Evolutionary conservation across 2,329 filamentous ascomycete genomes (phyloP), one percentile per base, ranked within the genome.

Genomic region (Aspergillus pseudoglaucus): DNA sequence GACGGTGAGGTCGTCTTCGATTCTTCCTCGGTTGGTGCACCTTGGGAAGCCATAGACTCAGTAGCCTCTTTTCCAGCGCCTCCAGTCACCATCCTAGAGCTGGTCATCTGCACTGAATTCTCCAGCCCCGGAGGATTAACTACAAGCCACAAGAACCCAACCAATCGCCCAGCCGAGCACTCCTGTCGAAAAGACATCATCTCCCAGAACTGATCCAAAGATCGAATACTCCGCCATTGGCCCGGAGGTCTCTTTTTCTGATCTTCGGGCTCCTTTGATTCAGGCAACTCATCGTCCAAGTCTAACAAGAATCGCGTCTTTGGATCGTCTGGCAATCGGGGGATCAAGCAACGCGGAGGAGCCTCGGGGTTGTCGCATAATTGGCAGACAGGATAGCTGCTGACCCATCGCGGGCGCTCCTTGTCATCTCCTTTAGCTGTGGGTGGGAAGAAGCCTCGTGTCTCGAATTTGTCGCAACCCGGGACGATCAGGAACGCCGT

Each of bases 151-250:
- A 97, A 77, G 57, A 98, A 98, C 0, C 94, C 94, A 0, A 95
- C 94, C 61, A 95, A 77, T 15, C 90, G 79, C 0, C 93, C 94
- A 30, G 90, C 88, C 0, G 90, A 95, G 62, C 93, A 98, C 63
- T 98, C 93, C 65, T 97, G 93, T 48, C 93, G 79, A 63, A 88
- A 97, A 0, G 90, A 85, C 91, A 98, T 97, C 79, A 95, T 87
- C 53, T 98, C 93, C 93, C 93, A 98, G 62, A 98, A 98, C 57
- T 90, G 84, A n/a, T 90, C 87, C 37, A 98, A 72, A 0, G 83
- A 87, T 63, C 79, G 84, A 20, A 96, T 83, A 50, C 86, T 90
- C 63, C 83, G 87, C 93, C 93, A 98, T 48, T 81, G 77, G 0
- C 87, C 87, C 3, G 73, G 71, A 22, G 74, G 76, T 20, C 18